Evolutionary conservation across 2,329 filamentous ascomycete species (phyloP).

Genomic region (Hawksworthiomyces lignivorus): DNA sequence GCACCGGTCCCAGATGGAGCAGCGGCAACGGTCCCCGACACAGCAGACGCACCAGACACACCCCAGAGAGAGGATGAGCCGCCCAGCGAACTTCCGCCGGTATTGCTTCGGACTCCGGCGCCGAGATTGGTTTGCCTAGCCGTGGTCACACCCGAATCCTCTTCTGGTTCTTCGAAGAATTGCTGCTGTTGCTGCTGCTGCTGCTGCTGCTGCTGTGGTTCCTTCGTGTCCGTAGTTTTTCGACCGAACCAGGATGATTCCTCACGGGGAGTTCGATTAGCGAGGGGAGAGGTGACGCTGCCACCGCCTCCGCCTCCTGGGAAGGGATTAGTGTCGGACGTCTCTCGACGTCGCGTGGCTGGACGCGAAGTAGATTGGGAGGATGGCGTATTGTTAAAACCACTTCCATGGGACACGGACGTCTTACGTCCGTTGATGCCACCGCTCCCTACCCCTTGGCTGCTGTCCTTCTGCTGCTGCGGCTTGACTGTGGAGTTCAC

Average conservation of each 20-base stretch:
- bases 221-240: constrained; percentile 46
- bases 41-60: constrained; percentile 41
- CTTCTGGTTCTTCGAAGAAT: constrained; percentile 43
- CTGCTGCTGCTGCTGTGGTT: constrained; percentile 37
- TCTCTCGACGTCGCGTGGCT: constrained; percentile 74
- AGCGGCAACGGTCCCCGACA: constrained; percentile 53
- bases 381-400: constrained; percentile 63
- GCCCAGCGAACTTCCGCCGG: constrained; percentile 40
- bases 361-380: constrained; percentile 66
- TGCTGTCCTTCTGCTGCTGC: constrained; percentile 64
- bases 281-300: constrained; percentile 53
- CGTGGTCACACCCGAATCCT: constrained; percentile 30
- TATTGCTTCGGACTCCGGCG: constrained; percentile 47
- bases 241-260: constrained; percentile 55
- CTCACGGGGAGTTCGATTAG: constrained; percentile 50
- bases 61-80: constrained; percentile 37
- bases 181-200: constrained; percentile 42
- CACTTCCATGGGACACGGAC: constrained; percentile 67
- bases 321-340: constrained; percentile 60
- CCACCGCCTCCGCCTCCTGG: constrained; percentile 26
- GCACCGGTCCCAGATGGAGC: constrained; percentile 55
- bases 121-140: constrained; percentile 32
- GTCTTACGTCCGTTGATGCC: constrained; percentile 64
- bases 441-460: constrained; percentile 26
- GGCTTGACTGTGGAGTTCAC: constrained; percentile 93